Base-by-base conservation (phyloP, 805 yeast genomes). In the Pichia kluyveri region DNA sequence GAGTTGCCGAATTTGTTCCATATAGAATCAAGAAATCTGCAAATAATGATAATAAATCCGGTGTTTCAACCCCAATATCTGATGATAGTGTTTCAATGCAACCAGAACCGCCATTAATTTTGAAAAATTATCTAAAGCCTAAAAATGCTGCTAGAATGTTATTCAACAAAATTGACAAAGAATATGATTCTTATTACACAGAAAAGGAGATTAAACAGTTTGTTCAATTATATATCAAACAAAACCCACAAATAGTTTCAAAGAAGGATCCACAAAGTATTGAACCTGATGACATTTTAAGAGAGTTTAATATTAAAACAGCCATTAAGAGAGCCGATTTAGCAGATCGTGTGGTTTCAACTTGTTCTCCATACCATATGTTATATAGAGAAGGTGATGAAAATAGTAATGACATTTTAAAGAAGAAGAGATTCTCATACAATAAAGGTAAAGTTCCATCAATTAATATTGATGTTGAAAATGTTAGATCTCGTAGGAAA, bases 401-500 rank as follows among this genome's bases (percentile, higher is more conserved):
- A 45, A 69, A 68, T 1, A 51, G 53, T 30, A 32, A 42, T 15
- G 54, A 51, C 42, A 38, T 52, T 11, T 19, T 46, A 6, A 28
- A 45, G 45, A 48, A 51, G 46, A 46, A 58, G 44, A 56, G 61
- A 17, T 53, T 49, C 41, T 66, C 60, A 50, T 73, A 83, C 8
- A 60, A 64, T 30, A 85, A 73, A 53, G 98, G 98, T 2, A 64
- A 68, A 1, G 70, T 82, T 1, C 96, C 96, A 10, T 74, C 69
- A 41, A 74, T 91, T 38, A 66, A 72, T 38, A 75, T 93, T 14
- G 64, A 78, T 10, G 66, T 80, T 12, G 82, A 89, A 10, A 93
- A 86, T 60, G 76, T 79, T 52, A 84, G 86, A 55, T 80, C 84
- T 51, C 96, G 97, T 1, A 73, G 95, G 47, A 91, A 89, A 61